Evolutionary conservation across 2,329 filamentous ascomycete species (phyloP), one percentile per base, ranked within the genome.

Genomic region (Exophiala bonariae): DNA sequence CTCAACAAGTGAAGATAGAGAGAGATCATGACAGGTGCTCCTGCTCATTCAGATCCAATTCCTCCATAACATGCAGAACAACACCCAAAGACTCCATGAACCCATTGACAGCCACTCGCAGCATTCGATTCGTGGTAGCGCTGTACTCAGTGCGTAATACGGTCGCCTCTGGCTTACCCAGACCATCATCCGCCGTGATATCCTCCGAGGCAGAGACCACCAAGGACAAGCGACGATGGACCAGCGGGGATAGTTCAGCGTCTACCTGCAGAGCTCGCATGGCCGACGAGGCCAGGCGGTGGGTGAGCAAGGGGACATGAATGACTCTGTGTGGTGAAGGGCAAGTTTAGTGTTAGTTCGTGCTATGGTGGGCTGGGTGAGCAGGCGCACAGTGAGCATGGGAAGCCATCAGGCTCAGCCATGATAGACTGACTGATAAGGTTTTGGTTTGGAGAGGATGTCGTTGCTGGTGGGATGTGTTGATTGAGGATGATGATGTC

Each of bases 101-200:
- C 8, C 90, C 89, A 70, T 97, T 97, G 47, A 96, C 91, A 3
- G 92, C 88, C 2, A 99, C 93, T 35, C 93, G 85, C 48, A 99
- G 78, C 92, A 97, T 97, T 58, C 93, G 85, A 65, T 96, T 96
- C 16, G 93, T 97, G 0, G 89, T 89, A 1, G 93, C 93, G 44
- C 78, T 80, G 70, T 97, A 97, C 50, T 86, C 79, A 8, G 88
- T 86, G 50, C 79, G 76, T 39, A 97, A 74, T 3, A 91, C 69
- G 1, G 72, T 78, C 58, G 71, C 69, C 28, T 62, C 59, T 19
- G 69, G 66, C 6, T 66, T 65, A 6, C 55, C 54, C 13, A 58
- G 49, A 11, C 43, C 41, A 13, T 55, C 49, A 30, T 55, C 47
- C 17, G 62, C 41, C 14, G 41, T 38, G 14, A 11, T 33, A 28